Evolutionary conservation across 2,329 filamentous ascomycete genomes (phyloP).

Genomic region (Botrytis pseudocinerea): DNA sequence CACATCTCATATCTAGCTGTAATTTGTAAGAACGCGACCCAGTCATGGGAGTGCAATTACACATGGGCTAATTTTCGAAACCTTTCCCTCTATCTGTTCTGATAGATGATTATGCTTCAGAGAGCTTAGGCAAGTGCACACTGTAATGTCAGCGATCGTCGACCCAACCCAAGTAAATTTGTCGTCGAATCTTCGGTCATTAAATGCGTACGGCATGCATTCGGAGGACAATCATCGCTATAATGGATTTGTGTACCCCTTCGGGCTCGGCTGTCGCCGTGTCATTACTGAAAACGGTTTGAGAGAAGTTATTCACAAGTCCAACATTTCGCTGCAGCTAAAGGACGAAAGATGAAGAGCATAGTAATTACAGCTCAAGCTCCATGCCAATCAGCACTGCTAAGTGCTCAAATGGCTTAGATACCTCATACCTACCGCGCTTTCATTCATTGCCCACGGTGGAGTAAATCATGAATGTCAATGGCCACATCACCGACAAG

Average conservation of each 20-base stretch:
- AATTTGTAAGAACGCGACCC: too few species aligned
- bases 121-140: background rate
- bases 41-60: too few species aligned
- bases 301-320: background rate
- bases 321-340: background rate
- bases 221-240: background rate
- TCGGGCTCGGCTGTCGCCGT: background rate
- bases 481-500: background rate
- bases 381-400: background rate
- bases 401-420: background rate
- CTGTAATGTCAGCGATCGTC: background rate
- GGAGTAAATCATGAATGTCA: background rate
- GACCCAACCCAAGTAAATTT: background rate
- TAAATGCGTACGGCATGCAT: background rate
- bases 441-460: background rate
- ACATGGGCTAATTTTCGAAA: too few species aligned
- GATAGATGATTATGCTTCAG: too few species aligned
- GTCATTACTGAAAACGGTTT: background rate
- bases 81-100: too few species aligned
- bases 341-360: background rate
- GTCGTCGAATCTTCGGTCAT: background rate
- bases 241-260: background rate
- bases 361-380: background rate
- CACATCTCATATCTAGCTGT: too few species aligned
- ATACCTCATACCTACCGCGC: background rate